Conservation (phyloP, 768 basidiomycete species). For the Lactarius tabidus region DNA sequence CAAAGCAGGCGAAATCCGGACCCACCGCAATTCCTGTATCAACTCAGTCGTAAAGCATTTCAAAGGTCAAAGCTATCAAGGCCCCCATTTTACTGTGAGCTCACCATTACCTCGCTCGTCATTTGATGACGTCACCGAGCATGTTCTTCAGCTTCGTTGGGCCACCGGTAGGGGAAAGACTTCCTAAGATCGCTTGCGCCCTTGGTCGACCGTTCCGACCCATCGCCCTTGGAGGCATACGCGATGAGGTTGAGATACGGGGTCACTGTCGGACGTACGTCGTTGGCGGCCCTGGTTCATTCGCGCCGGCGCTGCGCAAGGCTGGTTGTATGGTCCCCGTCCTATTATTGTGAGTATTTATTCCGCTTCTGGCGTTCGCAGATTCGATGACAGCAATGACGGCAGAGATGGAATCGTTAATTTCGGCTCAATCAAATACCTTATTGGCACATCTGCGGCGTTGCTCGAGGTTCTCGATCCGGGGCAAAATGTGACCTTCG, state of each 20-base stretch:
- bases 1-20: constrained; percentile 13
- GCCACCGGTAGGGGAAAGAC: constrained; percentile 93
- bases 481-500: too few species aligned
- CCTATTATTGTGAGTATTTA: constrained; percentile 51
- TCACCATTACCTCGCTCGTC: background rate
- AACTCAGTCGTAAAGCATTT: constrained; percentile 8
- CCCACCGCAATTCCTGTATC: background rate
- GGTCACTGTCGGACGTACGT: constrained; percentile 85
- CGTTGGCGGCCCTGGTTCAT: constrained; percentile 79
- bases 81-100: constrained; percentile 66
- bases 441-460: constrained; percentile 90
- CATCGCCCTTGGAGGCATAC: constrained; percentile 86
- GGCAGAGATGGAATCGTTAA: constrained; percentile 87
- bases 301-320: constrained; percentile 84
- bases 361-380: background rate
- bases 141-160: constrained; percentile 65
- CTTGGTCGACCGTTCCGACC: constrained; percentile 92
- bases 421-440: constrained; percentile 81
- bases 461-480: constrained; percentile 85
- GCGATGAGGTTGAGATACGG: constrained; percentile 86
- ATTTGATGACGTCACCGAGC: constrained; percentile 1
- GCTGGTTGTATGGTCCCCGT: constrained; percentile 79
- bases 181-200: too few species aligned
- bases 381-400: too few species aligned
- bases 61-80: constrained; percentile 45